Evolutionary conservation across 2,329 filamentous ascomycete genomes (phyloP).

Genomic region (Aspergillus sp.): DNA sequence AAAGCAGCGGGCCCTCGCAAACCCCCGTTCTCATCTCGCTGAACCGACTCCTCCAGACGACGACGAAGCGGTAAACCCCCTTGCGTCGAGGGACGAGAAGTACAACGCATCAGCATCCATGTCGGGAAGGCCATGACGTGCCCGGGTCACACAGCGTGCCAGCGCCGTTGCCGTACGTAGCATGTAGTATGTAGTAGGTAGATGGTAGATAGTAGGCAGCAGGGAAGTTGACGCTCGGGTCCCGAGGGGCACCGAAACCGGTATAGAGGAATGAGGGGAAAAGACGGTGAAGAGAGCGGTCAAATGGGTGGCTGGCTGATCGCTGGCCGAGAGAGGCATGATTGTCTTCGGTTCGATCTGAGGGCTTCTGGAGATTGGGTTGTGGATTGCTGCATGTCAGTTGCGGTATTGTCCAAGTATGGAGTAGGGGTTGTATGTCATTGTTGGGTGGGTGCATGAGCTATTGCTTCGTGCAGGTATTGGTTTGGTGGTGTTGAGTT

Average conservation of each 20-base stretch:
- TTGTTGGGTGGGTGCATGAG: not conserved
- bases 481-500: too few species aligned
- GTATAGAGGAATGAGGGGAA: not conserved
- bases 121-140: not conserved
- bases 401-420: not conserved
- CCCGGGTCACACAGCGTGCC: not conserved
- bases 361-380: not conserved
- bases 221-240: too few species aligned
- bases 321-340: not conserved
- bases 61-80: too few species aligned
- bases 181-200: too few species aligned
- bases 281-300: conserved; percentile 2
- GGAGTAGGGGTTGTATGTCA: not conserved
- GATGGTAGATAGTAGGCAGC: too few species aligned
- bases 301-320: conserved; percentile 2
- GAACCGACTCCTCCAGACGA: too few species aligned
- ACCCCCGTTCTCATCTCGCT: too few species aligned
- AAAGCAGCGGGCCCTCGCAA: too few species aligned
- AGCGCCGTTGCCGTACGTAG: too few species aligned
- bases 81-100: too few species aligned
- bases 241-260: not conserved
- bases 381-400: not conserved
- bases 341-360: not conserved
- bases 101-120: not conserved
- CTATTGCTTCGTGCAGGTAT: not conserved